Conservation (phyloP, 768 basidiomycete genomes). For the Lactarius hengduanensis region DNA sequence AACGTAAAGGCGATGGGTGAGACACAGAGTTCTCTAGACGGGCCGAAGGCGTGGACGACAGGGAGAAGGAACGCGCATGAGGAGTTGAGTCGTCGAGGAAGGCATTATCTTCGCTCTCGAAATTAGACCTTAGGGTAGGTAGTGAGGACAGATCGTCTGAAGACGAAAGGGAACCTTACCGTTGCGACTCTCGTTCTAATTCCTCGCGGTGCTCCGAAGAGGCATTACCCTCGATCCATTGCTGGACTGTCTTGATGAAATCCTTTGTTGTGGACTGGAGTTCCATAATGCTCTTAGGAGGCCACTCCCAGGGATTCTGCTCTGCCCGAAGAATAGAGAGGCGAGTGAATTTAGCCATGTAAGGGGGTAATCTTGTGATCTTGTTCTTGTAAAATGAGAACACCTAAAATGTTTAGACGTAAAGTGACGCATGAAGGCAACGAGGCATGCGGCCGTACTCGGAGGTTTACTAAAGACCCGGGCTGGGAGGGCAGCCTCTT, state of each 20-base stretch:
- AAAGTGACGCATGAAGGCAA: constrained; percentile 2
- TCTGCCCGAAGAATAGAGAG: constrained; percentile 84
- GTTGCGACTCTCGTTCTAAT: constrained; percentile 42
- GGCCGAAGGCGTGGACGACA: constrained; percentile 55
- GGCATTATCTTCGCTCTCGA: constrained; percentile 8
- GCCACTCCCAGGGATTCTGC: constrained; percentile 94
- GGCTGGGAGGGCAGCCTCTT: constrained; percentile 74
- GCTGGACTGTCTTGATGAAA: constrained; percentile 71
- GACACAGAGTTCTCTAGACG: constrained; percentile 39
- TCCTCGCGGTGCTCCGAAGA: constrained; percentile 41
- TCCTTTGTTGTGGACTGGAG: constrained; percentile 53
- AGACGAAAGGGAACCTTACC: constrained; percentile 19
- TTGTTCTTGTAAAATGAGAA: constrained; percentile 86
- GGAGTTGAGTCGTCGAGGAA: constrained; percentile 16
- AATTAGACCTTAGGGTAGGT: constrained; percentile 32
- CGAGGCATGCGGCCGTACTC: constrained; percentile 43
- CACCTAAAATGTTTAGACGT: constrained; percentile 48
- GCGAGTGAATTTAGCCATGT: constrained; percentile 67
- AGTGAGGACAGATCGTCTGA: constrained; percentile 29
- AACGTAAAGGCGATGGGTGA: constrained; percentile 27
- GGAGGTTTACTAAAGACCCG: constrained; percentile 73
- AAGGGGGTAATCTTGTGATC: constrained; percentile 73
- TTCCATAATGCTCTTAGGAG: constrained; percentile 60
- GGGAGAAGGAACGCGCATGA: constrained; percentile 60
- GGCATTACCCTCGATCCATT: constrained; percentile 66